A percentile compares a stretch with the other conserved stretches of the same genome.
phyloP scores from a whole-genome alignment of 2,329 filamentous ascomycete species.

The Alternaria solani region DNA sequence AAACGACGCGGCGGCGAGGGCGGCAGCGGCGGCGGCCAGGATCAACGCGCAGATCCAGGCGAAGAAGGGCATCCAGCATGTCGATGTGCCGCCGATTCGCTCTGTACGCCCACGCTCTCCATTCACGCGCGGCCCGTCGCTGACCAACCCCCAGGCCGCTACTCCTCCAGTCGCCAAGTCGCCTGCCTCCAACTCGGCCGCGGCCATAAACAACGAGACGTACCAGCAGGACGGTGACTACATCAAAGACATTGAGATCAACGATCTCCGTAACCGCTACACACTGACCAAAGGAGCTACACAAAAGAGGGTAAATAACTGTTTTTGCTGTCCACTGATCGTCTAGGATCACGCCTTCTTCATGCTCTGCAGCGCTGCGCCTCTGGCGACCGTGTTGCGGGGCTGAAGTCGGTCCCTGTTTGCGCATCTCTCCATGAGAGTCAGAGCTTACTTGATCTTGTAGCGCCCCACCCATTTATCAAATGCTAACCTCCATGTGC shows the following conservation, averaged over 20 bases:
- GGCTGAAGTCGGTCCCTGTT: conserved; percentile 39
- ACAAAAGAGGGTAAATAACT: conserved; percentile 99
- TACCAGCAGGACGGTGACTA: conserved; percentile 97
- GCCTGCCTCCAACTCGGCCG: conserved; percentile 57
- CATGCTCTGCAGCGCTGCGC: conserved; percentile 30
- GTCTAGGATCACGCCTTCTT: conserved; percentile 56
- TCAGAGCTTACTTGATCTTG: conserved; percentile 58
- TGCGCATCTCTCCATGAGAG: conserved; percentile 49
- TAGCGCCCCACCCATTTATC: conserved; percentile 67
- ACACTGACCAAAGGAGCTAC: conserved; percentile 95
- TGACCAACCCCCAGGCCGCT: conserved; percentile 46
- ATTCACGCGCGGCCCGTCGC: background rate
- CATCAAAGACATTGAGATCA: conserved; percentile 99
- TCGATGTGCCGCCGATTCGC: conserved; percentile 83
- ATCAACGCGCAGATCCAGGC: conserved; percentile 59
- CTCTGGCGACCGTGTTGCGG: conserved; percentile 63
- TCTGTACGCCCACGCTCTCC: conserved; percentile 55
- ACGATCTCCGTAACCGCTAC: conserved; percentile 95
- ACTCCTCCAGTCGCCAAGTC: conserved; percentile 64
- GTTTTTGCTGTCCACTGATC: conserved; percentile 73
- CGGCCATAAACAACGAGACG: conserved; percentile 74
- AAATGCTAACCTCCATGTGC: conserved; percentile 93
- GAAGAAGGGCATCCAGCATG: conserved; percentile 88
- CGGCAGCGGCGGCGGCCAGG: conserved; percentile 75
- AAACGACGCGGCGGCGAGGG: conserved; percentile 73